Conservation (phyloP, 73 alveolate genomes). For the Tetrahymena thermophila region DNA sequence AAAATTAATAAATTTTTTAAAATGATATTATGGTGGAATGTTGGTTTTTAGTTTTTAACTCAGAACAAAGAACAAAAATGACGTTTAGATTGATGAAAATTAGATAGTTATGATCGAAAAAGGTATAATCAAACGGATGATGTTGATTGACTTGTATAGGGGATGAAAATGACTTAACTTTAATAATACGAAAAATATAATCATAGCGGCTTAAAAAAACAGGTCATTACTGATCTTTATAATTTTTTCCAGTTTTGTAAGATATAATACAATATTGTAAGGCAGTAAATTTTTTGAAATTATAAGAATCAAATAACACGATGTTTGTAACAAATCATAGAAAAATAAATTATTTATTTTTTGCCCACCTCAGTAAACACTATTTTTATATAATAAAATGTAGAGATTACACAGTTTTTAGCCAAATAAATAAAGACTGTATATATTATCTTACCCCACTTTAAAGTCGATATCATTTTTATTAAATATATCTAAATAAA, state of each 20-base stretch:
- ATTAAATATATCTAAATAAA: too few species aligned
- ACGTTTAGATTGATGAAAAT: not conserved
- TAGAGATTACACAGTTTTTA: not conserved
- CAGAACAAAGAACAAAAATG: not conserved
- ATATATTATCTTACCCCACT: not conserved
- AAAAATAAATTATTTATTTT: too few species aligned
- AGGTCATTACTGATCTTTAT: not conserved
- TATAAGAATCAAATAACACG: not conserved
- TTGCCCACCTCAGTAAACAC: too few species aligned
- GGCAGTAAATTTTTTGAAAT: not conserved
- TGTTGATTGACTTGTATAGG: not conserved
- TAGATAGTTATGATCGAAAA: not conserved
- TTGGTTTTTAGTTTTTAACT: not conserved
- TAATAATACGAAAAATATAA: not conserved
- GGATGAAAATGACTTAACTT: not conserved
- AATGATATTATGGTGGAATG: not conserved
- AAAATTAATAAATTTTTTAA: not conserved
- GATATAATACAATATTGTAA: not conserved
- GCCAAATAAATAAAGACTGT: not conserved
- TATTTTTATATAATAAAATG: too few species aligned
- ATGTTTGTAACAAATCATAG: not conserved
- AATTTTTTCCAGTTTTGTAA: not conserved
- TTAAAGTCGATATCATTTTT: too few species aligned
- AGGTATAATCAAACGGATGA: too few species aligned
- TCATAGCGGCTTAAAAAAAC: not conserved